Evolutionary conservation across 2,329 filamentous ascomycete species (phyloP).

Genomic region (Sarocladium brachiariae): DNA sequence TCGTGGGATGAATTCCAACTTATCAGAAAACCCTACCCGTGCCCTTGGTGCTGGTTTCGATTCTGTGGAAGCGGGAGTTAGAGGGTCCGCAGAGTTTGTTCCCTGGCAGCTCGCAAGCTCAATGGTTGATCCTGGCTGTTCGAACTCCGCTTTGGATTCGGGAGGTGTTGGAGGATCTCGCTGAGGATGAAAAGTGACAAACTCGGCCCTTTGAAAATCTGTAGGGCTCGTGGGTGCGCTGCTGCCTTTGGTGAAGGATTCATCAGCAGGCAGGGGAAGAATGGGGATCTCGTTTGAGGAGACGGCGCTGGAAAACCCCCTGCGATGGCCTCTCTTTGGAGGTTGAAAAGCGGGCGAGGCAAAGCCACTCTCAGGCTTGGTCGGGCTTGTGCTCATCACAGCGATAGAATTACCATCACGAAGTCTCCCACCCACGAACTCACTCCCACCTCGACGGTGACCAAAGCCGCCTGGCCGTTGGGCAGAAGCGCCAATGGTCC

Average conservation of each 20-base stretch:
- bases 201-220: conserved; percentile 24
- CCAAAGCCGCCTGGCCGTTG: conserved; percentile 58
- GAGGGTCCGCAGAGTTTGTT: neutral
- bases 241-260: conserved; percentile 44
- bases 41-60: conserved; percentile 41
- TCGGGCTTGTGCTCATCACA: conserved; percentile 62
- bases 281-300: conserved; percentile 78
- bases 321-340: conserved; percentile 61
- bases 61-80: neutral
- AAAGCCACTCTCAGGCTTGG: conserved; percentile 54
- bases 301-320: conserved; percentile 65
- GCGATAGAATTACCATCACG: conserved; percentile 51
- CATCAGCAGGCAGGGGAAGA: conserved; percentile 49
- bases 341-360: conserved; percentile 49
- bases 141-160: conserved; percentile 11
- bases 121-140: neutral
- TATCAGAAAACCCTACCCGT: conserved; percentile 78
- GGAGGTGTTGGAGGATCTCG: conserved; percentile 12
- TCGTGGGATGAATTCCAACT: conserved; percentile 73
- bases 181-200: conserved; percentile 9
- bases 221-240: conserved; percentile 61
- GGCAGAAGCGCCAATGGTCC: conserved; percentile 43
- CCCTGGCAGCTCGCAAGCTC: neutral
- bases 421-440: conserved; percentile 73
- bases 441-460: conserved; percentile 75